Evolutionary conservation across 1,139 yeast species (phyloP), one percentile per base, ranked within the genome.

Genomic region (Zygosaccharomyces pseudobailii): DNA sequence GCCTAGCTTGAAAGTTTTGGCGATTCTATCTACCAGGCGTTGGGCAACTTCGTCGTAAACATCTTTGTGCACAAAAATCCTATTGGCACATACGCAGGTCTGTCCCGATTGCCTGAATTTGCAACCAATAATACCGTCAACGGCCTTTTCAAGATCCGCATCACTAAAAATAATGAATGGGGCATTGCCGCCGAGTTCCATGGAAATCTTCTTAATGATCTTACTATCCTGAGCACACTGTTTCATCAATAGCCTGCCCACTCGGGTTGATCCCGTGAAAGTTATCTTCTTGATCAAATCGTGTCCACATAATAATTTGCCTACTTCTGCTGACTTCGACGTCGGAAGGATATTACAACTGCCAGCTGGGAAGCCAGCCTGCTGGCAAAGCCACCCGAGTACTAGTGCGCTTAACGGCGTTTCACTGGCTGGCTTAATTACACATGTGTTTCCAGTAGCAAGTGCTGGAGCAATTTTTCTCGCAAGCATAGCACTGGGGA

Each of bases 401-500:
- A 70, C 76, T 54, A 81, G 70, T 40, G 83, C 76, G 33, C 84
- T 78, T 54, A 82, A 71, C 44, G 87, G 87, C 21, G 87, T 80
- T 46, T 79, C 71, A 65, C 80, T 85, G 45, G 84, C 78, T 36
- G 84, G 72, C 60, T 81, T 80, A 63, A 81, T 75, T 46, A 81
- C 82, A 55, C 81, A 71, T 23, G 82, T 73, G 63, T 81, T 80
- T 58, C 85, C 85, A 52, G 85, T 76, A 41, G 83, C 83, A 51
- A 81, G 67, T 27, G 83, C 85, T 42, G 85, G 84, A 49, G 80
- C 81, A 45, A 80, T 70, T 64, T 81, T 82, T 84, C 87, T 80
- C 10, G 79, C 69, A 37, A 80, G 75, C 82, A 81, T 80, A 52
- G 79, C 74, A 51, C 80, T 66, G 45, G 87, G 87, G 68, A 80